These are phyloP conservation scores for Yamadazyma atlantica DNA, from an alignment of 1,139 yeast species.

Conservation along the genomic window DNA sequence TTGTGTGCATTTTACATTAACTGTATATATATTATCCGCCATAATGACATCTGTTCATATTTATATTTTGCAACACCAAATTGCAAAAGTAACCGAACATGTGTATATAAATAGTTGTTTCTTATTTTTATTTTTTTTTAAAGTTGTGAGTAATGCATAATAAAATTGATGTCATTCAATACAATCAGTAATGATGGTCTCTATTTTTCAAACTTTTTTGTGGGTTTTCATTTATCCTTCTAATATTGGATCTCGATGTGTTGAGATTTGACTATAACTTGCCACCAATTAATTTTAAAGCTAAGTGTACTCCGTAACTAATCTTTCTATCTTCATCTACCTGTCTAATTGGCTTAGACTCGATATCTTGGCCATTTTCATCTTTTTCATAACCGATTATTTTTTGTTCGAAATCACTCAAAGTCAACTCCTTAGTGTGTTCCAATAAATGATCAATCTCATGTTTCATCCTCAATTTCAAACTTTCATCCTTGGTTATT, in stretches of 20 bases:
- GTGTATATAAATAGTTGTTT: not conserved
- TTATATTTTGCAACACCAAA: not conserved
- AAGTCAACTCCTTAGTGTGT: conserved; percentile 50
- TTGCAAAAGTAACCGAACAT: not conserved
- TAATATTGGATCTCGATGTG: not conserved
- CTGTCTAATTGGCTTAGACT: conserved; percentile 25
- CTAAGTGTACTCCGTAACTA: conserved; percentile 59
- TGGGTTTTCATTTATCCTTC: not conserved
- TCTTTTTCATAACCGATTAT: conserved; percentile 16
- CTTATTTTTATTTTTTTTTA: not conserved
- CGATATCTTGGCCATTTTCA: conserved; percentile 14
- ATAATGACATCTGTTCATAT: not conserved
- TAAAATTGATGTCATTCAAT: not conserved
- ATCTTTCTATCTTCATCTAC: conserved; percentile 59
- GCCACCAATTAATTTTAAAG: conserved; percentile 64
- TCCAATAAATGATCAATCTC: conserved; percentile 66
- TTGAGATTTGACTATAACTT: conserved; percentile 46
- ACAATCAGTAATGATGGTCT: not conserved
- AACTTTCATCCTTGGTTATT: conserved; percentile 62
- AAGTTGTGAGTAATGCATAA: conserved; percentile 1
- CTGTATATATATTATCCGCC: not conserved
- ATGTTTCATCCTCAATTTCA: conserved; percentile 55
- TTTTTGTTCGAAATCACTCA: conserved; percentile 58
- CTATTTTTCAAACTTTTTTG: not conserved
- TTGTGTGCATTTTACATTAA: not conserved